Evolutionary conservation across 1,284 basidiomycete genomes (phyloP).

Genomic region (Cerioporus squamosus): DNA sequence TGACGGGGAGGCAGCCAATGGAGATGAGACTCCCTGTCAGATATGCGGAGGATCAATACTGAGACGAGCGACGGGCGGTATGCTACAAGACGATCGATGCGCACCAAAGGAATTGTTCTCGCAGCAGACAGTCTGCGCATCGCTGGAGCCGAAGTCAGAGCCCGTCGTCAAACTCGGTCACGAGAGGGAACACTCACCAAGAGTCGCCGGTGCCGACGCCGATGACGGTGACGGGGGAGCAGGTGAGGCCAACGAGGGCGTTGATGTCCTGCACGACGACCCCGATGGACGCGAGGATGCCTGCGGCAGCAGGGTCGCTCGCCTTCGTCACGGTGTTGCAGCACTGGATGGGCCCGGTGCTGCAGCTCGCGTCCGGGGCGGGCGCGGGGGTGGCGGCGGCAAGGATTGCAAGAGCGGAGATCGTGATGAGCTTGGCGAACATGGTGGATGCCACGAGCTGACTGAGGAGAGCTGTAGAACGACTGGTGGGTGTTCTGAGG

Average conservation of each 20-base stretch:
- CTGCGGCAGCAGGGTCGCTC: conserved; percentile 4
- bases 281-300: conserved; percentile 25
- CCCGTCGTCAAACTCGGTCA: not conserved
- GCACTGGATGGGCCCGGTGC: conserved; percentile 31
- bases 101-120: conserved; percentile 10
- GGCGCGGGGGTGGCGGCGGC: conserved; percentile 4
- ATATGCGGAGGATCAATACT: not conserved
- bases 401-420: conserved; percentile 4
- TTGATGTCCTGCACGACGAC: conserved; percentile 25
- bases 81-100: not conserved
- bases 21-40: not conserved
- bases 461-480: no score
- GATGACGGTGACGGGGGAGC: conserved; percentile 29
- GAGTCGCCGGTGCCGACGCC: conserved; percentile 22
- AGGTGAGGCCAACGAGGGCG: conserved; percentile 30
- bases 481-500: not conserved
- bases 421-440: not conserved
- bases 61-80: not conserved
- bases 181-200: not conserved
- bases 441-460: not conserved
- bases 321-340: conserved; percentile 26
- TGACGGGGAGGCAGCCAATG: conserved; percentile 3
- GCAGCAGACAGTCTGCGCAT: conserved; percentile 9
- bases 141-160: not conserved
- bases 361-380: conserved; percentile 11